These are phyloP conservation scores for Fusarium pininemorale DNA, from an alignment of 2,329 filamentous ascomycete genomes.

Conservation along the genomic window DNA sequence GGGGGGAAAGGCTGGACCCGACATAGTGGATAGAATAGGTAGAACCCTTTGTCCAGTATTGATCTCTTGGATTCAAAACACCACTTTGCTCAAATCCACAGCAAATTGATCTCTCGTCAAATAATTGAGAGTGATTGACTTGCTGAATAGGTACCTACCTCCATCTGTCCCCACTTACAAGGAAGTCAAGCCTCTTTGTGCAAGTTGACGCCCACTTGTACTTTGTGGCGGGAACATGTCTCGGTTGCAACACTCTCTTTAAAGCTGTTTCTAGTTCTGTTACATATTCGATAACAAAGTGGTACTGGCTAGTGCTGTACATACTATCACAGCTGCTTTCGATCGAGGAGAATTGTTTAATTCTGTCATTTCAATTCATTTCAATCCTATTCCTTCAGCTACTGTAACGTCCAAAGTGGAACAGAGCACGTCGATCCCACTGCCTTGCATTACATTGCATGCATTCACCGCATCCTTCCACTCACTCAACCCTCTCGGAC, in stretches of 20 bases:
- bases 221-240: conserved; percentile 51
- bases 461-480: conserved; percentile 37
- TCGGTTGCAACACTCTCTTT: conserved; percentile 42
- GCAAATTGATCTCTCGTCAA: not conserved
- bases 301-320: not conserved
- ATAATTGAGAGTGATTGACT: not conserved
- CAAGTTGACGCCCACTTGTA: conserved; percentile 15
- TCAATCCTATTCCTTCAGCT: not conserved
- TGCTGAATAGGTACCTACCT: not conserved
- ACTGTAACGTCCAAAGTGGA: conserved; percentile 29
- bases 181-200: conserved; percentile 9
- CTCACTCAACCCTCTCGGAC: conserved; percentile 28
- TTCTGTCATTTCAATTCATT: not conserved
- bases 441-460: conserved; percentile 27
- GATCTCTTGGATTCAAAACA: not conserved
- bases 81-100: not conserved
- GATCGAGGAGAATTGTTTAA: conserved; percentile 8
- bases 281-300: not conserved
- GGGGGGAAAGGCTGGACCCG: conserved; percentile 12
- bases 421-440: conserved; percentile 30
- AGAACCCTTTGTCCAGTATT: conserved; percentile 1
- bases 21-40: conserved; percentile 12
- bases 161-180: not conserved
- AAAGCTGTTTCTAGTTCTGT: conserved; percentile 29
- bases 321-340: conserved; percentile 6